Base-by-base conservation (phyloP, 1,284 basidiomycete species). In the Thecaphora thlaspeos region DNA sequence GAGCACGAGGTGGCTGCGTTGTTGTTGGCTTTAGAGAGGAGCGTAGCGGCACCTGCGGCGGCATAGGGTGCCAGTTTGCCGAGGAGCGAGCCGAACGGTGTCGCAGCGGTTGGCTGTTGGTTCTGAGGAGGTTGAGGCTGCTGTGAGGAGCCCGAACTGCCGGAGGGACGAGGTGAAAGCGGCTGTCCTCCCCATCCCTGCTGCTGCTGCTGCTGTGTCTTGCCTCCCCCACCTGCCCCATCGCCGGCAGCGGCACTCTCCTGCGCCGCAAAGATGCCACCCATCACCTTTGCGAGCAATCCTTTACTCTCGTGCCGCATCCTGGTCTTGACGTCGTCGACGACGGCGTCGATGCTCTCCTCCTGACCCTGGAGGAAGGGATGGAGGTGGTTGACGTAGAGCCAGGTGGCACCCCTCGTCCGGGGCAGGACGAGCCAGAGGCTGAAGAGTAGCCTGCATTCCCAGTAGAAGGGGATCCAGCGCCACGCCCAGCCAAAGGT, bases 311-410 rank as follows among this genome's bases (percentile, higher is more conserved):
- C 58, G 14, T 7, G 44, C 24, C 24, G 42, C 0, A 51, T 18
- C 26, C 15, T 24, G 4, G 24, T 32, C 45, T 72, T 76, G n/a
- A 55, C 66, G 14, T 68, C 48, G 3, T 85, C 84, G 44, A 91
- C 81, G 1, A 84, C 81, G n/a, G 83, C 82, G 76, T 92, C 90
- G 75, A 93, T 92, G 70, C 88, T 84, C 7, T 80, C 71, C 79
- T 92, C 90, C 75, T 92, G 88, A 11, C 81, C 76, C 54, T 82
- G 82, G 70, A 93, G 84, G 81, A 90, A 87, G 0, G 90, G 90
- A 45, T 86, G 84, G 14, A 93, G 84, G 62, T 90, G 85, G 21
- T 83, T 81, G 48, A 81, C 81, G 80, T 91, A 93, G 71, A 93
- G 80, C 75, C 86, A 89, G 1, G 88, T 87, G 0, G 90, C 85